Base-by-base conservation (phyloP, 2,329 filamentous ascomycete species). In the Seiridium unicorne region DNA sequence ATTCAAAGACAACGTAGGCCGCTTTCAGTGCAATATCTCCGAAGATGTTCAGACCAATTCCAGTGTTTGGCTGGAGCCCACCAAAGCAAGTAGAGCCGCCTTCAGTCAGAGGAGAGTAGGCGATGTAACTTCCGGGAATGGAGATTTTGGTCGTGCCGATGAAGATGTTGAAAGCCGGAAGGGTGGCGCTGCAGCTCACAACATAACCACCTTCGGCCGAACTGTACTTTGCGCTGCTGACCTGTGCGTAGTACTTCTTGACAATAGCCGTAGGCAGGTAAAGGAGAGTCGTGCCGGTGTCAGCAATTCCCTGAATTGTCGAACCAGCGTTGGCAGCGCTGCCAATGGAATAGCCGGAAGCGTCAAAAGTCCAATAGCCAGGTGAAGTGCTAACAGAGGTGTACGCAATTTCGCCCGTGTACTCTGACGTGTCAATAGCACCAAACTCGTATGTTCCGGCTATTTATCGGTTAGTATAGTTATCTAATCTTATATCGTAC, bases 271-370 rank as follows among this genome's bases (percentile, higher is more conserved):
- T 70, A 44, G 83, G 82, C 47, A 89, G 73, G 65, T 87, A 79
- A 62, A 88, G 70, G 31, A 90, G 83, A 7, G 85, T 87, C 63
- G 87, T 89, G 57, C 87, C 87, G 13, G 87, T 89, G 75, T 90
- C 87, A 68, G 84, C 84, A 26, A 73, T 72, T 1, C 55, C 55
- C 13, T 26, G 32, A 46, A 51, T 58, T 31, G n/a, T 46, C 65
- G 61, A 8, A 60, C 51, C 3, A 63, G 59, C 13, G 61, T 59
- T 31, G 3, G 46, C 35, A n/a, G 32, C 44, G 53, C 57, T 55
- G 56, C 85, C 86, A 61, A 88, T 69, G 47, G 74, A 73, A 74
- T 85, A 88, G 53, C 81, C 83, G 35, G 78, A 75, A 13, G 83
- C 77, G 31, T 78, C 83, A 77, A 89, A 88, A 56, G 80, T 76